These are phyloP conservation scores for Typha latifolia DNA, from an alignment of 176 grass and related monocot genomes.

Conservation along the genomic window DNA sequence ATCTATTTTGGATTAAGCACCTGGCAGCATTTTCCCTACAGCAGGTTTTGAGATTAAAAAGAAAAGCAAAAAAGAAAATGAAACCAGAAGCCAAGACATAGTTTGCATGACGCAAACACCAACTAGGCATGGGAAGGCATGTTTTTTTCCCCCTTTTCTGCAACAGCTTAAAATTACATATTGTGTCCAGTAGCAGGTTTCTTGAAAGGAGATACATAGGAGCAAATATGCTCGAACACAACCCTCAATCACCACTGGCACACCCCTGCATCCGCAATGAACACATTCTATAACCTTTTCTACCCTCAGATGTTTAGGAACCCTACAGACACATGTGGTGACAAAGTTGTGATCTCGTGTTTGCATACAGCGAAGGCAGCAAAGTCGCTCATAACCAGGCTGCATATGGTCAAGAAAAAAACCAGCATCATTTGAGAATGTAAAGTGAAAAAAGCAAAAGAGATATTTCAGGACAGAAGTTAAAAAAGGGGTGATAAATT, in stretches of 20 bases:
- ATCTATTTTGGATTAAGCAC: too few species aligned
- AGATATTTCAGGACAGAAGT: not conserved
- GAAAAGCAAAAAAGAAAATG: too few species aligned
- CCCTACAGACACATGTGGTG: constrained; percentile 40
- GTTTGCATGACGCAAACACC: too few species aligned
- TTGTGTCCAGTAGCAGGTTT: too few species aligned
- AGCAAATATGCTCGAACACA: not conserved
- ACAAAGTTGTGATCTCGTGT: constrained; percentile 44
- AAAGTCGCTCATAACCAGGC: constrained; percentile 39
- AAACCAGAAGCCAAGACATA: too few species aligned
- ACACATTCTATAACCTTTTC: constrained; percentile 50
- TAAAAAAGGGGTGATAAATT: not conserved
- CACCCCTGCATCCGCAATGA: constrained; percentile 47
- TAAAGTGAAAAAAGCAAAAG: not conserved
- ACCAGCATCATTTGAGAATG: not conserved
- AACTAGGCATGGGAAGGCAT: too few species aligned
- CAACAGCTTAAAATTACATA: too few species aligned
- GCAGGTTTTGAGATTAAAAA: too few species aligned
- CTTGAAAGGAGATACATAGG: too few species aligned
- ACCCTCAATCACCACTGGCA: constrained; percentile 27
- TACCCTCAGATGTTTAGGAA: constrained; percentile 43
- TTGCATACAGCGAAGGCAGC: constrained; percentile 45
- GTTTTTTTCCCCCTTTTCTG: too few species aligned
- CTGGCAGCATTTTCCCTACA: too few species aligned
- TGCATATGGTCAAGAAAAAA: not conserved